Percentiles rank a stretch among this genome's conserved stretches.
These are phyloP conservation scores for Aphanocladium album DNA, from an alignment of 2,329 filamentous ascomycete genomes.

Conservation along the genomic window DNA sequence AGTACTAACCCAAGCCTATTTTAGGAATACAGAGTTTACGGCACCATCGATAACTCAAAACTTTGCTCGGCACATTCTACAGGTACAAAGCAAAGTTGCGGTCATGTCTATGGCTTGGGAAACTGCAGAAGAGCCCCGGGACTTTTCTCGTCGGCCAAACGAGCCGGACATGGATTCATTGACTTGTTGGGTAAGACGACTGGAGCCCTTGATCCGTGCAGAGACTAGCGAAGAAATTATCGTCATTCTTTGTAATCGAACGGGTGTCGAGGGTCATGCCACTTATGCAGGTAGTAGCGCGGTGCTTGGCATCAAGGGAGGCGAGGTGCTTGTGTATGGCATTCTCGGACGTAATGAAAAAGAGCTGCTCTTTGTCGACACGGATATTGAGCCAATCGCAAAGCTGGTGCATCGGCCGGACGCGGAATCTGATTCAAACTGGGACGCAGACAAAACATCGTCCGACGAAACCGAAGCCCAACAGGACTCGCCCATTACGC, in stretches of 20 bases:
- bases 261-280: slow-evolving; percentile 59
- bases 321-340: slow-evolving; percentile 64
- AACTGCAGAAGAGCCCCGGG: slow-evolving; percentile 47
- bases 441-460: background rate
- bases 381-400: slow-evolving; percentile 38
- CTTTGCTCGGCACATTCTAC: slow-evolving; percentile 45
- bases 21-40: background rate
- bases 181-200: slow-evolving; percentile 67
- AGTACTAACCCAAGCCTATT: no score
- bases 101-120: slow-evolving; percentile 77
- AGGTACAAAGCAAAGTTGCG: slow-evolving; percentile 52
- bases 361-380: slow-evolving; percentile 64
- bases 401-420: slow-evolving; percentile 35
- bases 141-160: slow-evolving; percentile 42
- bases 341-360: slow-evolving; percentile 66
- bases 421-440: background rate
- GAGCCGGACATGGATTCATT: slow-evolving; percentile 69
- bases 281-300: slow-evolving; percentile 71
- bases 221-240: slow-evolving; percentile 55
- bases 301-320: slow-evolving; percentile 60
- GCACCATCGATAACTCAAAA: background rate
- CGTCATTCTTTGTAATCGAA: slow-evolving; percentile 66
- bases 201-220: slow-evolving; percentile 58
- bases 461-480: no score
- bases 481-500: no score